phyloP scores from a whole-genome alignment of 2,329 filamentous ascomycete genomes.

The Microsporum audouinii region DNA sequence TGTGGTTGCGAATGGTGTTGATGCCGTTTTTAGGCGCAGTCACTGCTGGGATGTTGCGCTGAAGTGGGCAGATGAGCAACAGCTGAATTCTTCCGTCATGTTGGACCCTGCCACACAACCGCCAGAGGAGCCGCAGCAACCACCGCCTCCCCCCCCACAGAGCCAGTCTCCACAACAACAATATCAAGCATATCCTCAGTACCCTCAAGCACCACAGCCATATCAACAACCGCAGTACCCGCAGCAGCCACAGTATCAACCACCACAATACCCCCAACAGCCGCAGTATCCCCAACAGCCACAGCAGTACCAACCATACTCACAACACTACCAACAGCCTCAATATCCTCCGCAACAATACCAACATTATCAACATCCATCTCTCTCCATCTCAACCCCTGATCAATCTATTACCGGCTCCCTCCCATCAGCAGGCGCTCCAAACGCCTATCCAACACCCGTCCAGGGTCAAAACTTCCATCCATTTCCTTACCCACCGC shows the following conservation, averaged over 20 bases:
- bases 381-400: not conserved
- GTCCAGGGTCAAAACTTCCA: not conserved
- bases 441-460: not conserved
- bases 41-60: conserved; percentile 58
- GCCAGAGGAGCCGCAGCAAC: not conserved
- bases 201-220: not conserved
- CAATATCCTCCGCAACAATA: conserved; percentile 6
- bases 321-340: conserved; percentile 2
- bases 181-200: not conserved
- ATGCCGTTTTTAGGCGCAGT: conserved; percentile 56
- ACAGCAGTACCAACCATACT: not conserved
- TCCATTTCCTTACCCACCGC: conserved; percentile 8
- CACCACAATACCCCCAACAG: not conserved
- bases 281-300: not conserved
- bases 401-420: not conserved
- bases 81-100: conserved; percentile 25
- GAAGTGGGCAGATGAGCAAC: conserved; percentile 44
- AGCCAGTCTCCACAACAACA: not conserved
- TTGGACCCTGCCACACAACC: conserved; percentile 6
- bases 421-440: not conserved
- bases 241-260: not conserved
- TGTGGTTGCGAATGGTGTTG: conserved; percentile 54
- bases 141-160: not conserved
- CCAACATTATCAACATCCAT: not conserved
- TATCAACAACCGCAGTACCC: conserved; percentile 1